Percentiles rank a stretch among this genome's conserved stretches.
These are phyloP conservation scores for Salicornia ramosissima DNA, from an alignment of 148 eudicot genomes.

Conservation along the genomic window DNA sequence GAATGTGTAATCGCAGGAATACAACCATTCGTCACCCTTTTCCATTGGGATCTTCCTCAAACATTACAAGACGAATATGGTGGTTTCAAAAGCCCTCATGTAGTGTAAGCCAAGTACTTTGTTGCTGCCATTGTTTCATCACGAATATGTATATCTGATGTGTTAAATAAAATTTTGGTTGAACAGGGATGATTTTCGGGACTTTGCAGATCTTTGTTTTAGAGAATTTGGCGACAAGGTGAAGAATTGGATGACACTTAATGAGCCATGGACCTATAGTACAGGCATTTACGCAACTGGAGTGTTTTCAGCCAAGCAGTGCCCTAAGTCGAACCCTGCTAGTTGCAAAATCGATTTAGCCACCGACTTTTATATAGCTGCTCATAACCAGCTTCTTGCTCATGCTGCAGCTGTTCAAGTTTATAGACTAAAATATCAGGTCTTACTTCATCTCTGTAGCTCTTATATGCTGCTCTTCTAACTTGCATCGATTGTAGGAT, in stretches of 20 bases:
- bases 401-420: slow-evolving; percentile 43
- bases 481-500: background rate
- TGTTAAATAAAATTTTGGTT: background rate
- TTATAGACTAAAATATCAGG: slow-evolving; percentile 46
- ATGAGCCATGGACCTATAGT: slow-evolving; percentile 41
- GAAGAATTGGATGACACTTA: slow-evolving; percentile 55
- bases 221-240: slow-evolving; percentile 43
- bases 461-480: no score
- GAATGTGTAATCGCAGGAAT: slow-evolving; percentile 26
- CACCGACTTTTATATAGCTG: slow-evolving; percentile 37
- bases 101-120: slow-evolving; percentile 33
- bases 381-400: slow-evolving; percentile 51
- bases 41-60: slow-evolving; percentile 52
- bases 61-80: slow-evolving; percentile 43
- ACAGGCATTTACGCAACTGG: slow-evolving; percentile 21
- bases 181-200: slow-evolving; percentile 42
- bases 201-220: slow-evolving; percentile 48
- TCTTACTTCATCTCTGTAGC: slow-evolving; percentile 2
- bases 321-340: slow-evolving; percentile 22
- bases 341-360: slow-evolving; percentile 34
- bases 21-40: slow-evolving; percentile 42
- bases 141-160: background rate
- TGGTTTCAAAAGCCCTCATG: slow-evolving; percentile 35
- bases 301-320: slow-evolving; percentile 32
- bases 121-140: background rate